These are phyloP conservation scores for Ilex paraguariensis DNA, from an alignment of 305 asterid species.

Conservation along the genomic window DNA sequence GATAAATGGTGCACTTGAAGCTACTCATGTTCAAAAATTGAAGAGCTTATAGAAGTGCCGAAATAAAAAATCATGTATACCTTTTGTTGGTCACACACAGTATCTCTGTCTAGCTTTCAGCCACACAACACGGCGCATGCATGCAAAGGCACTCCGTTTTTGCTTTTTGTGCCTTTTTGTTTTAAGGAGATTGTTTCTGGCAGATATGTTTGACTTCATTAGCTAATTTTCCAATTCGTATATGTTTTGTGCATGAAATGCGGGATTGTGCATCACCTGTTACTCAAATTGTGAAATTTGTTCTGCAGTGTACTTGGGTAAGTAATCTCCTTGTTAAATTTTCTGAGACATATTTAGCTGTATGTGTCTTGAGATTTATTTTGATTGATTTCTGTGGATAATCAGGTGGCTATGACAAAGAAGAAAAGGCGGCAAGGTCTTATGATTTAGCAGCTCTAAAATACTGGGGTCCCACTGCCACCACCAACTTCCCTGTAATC, in stretches of 20 bases:
- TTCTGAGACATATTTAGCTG: too few species aligned
- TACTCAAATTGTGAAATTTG: slow-evolving; percentile 8
- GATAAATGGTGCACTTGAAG: too few species aligned
- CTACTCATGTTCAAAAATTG: too few species aligned
- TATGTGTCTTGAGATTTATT: not conserved
- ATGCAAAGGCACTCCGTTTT: slow-evolving; percentile 2
- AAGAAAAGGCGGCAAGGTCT: slow-evolving; percentile 41
- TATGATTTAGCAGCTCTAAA: slow-evolving; percentile 40
- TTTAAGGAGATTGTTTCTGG: not conserved
- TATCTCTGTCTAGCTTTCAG: too few species aligned
- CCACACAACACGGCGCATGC: too few species aligned
- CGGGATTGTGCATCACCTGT: slow-evolving; percentile 23
- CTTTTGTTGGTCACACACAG: too few species aligned
- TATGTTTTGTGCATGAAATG: slow-evolving; percentile 32
- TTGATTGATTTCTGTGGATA: not conserved
- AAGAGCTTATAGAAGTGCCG: too few species aligned
- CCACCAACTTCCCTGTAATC: slow-evolving; percentile 29
- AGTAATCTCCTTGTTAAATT: slow-evolving; percentile 12
- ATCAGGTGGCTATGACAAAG: slow-evolving; percentile 39
- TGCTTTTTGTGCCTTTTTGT: slow-evolving; percentile 10
- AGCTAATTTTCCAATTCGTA: slow-evolving; percentile 15
- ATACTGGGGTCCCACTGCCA: slow-evolving; percentile 40
- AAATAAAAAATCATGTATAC: too few species aligned
- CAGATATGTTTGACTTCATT: slow-evolving; percentile 11
- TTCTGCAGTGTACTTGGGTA: slow-evolving; percentile 79